phyloP scores from a whole-genome alignment of 192 early-diverging fungal genomes.

The Gaertneriomyces semiglobifer region DNA sequence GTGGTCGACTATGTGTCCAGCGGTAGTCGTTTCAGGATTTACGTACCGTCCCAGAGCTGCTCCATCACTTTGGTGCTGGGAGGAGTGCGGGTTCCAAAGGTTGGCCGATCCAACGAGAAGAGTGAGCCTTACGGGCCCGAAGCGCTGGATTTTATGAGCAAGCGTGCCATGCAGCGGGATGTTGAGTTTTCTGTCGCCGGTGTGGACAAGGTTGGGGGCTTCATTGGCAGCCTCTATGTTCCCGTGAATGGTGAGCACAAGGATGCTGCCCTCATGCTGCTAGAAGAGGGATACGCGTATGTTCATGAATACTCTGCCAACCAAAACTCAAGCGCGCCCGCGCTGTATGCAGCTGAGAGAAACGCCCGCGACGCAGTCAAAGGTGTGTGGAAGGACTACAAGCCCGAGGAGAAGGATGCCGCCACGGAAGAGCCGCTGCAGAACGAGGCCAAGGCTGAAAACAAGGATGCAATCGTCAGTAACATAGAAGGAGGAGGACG shows the following conservation, averaged over 20 bases:
- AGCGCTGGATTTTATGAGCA: slow-evolving; percentile 66
- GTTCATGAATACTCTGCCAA: slow-evolving; percentile 84
- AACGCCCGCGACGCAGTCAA: slow-evolving; percentile 62
- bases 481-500: slow-evolving; percentile 48
- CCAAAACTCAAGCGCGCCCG: slow-evolving; percentile 65
- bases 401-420: slow-evolving; percentile 45
- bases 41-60: slow-evolving; percentile 80
- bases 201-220: slow-evolving; percentile 87
- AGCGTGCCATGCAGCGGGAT: slow-evolving; percentile 80
- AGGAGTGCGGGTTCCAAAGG: slow-evolving; percentile 81
- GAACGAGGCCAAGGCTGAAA: slow-evolving; percentile 26
- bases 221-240: slow-evolving; percentile 81
- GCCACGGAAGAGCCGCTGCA: slow-evolving; percentile 41
- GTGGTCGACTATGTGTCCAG: slow-evolving; percentile 84
- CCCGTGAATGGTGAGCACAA: slow-evolving; percentile 43
- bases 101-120: slow-evolving; percentile 67
- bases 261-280: slow-evolving; percentile 72
- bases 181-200: slow-evolving; percentile 86
- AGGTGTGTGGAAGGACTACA: slow-evolving; percentile 71
- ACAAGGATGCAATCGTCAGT: slow-evolving; percentile 45
- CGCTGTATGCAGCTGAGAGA: slow-evolving; percentile 76
- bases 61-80: slow-evolving; percentile 81
- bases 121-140: slow-evolving; percentile 85
- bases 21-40: slow-evolving; percentile 79
- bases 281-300: slow-evolving; percentile 77